phyloP scores from a whole-genome alignment of 257 asterid species.

The Orobanche coerulescens region DNA sequence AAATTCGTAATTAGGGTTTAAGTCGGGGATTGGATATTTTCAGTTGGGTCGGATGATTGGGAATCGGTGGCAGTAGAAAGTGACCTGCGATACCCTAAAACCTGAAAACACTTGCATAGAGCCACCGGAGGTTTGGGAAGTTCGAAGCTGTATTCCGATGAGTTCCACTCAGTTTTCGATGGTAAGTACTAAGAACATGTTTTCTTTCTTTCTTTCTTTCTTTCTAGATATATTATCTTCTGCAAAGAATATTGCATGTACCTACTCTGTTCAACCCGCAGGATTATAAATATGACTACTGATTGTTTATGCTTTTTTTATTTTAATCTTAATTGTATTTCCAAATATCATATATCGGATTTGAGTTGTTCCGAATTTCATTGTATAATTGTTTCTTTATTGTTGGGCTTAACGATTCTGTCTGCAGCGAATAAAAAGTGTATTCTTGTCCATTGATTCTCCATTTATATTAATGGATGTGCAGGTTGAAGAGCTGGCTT shows the following conservation, averaged over 20 bases:
- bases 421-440: too few relatives aligned
- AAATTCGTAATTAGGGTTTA: neutral
- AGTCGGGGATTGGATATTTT: neutral
- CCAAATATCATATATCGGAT: neutral
- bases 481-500: slow-evolving; percentile 94
- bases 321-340: neutral
- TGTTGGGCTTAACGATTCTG: neutral
- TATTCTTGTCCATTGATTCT: slow-evolving; percentile 7
- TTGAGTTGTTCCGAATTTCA: too few relatives aligned
- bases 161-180: slow-evolving; percentile 50
- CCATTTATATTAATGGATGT: slow-evolving; percentile 14
- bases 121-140: neutral
- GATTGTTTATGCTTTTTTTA: neutral
- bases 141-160: slow-evolving; percentile 28
- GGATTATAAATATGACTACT: neutral
- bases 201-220: too few relatives aligned
- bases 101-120: neutral
- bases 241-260: neutral
- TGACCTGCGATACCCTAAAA: neutral
- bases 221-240: too few relatives aligned
- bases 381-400: too few relatives aligned
- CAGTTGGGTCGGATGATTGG: neutral
- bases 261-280: neutral
- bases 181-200: too few relatives aligned
- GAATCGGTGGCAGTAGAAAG: neutral